These are phyloP conservation scores for Xylaria sp. DNA, from an alignment of 2,329 filamentous ascomycete genomes.

Conservation along the genomic window DNA sequence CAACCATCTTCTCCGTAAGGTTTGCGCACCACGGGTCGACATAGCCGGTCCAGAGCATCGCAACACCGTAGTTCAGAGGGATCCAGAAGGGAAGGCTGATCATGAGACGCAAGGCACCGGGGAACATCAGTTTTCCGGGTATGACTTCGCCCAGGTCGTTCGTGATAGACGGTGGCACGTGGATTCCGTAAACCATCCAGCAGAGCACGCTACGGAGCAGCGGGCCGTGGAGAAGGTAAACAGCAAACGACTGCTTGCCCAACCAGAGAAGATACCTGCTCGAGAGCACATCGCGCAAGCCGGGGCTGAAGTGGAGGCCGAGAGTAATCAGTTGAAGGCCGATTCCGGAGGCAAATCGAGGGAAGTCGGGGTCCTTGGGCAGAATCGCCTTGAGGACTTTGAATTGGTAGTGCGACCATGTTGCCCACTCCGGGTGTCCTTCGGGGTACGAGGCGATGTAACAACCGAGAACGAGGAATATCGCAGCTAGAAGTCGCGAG, in stretches of 20 bases:
- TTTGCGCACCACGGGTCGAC: constrained; percentile 56
- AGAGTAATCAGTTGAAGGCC: constrained; percentile 38
- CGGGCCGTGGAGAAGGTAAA: constrained; percentile 66
- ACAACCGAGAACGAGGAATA: constrained; percentile 56
- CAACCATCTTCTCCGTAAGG: constrained; percentile 45
- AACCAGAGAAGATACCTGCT: constrained; percentile 62
- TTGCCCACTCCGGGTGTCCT: constrained; percentile 53
- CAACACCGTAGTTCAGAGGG: constrained; percentile 48
- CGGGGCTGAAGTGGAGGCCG: constrained; percentile 38
- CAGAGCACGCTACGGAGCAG: constrained; percentile 61
- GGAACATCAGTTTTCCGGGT: constrained; percentile 42
- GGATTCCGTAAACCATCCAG: constrained; percentile 60
- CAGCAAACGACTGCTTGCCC: constrained; percentile 65
- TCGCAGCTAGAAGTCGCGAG: constrained; percentile 47
- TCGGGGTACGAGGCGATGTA: constrained; percentile 64
- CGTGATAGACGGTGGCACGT: constrained; percentile 39
- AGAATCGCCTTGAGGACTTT: constrained; percentile 48
- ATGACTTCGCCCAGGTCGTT: constrained; percentile 42
- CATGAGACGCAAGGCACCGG: constrained; percentile 41
- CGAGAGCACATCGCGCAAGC: constrained; percentile 55
- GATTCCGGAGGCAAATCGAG: constrained; percentile 45
- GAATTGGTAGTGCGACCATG: constrained; percentile 55
- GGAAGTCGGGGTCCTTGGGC: constrained; percentile 49
- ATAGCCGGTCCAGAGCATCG: constrained; percentile 55
- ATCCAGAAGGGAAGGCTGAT: constrained; percentile 49